A percentile compares a stretch with the other conserved stretches of the same genome.
Evolutionary conservation across 2,329 filamentous ascomycete genomes (phyloP).

Genomic region (Sclerotinia nivalis): DNA sequence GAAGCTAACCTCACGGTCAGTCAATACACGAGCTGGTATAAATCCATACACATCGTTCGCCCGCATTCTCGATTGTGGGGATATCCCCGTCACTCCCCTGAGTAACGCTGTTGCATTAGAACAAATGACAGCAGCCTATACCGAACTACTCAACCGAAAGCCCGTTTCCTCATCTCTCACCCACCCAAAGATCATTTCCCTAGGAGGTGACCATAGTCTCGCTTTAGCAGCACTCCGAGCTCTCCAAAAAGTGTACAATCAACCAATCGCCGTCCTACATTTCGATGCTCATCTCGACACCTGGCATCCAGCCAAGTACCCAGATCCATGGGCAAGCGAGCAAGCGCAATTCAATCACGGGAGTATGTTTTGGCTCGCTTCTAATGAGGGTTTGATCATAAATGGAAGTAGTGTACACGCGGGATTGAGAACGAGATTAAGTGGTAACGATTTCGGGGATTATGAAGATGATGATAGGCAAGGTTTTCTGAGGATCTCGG

Average conservation of each 20-base stretch:
- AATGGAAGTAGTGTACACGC: constrained; percentile 79
- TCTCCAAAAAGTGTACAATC: constrained; percentile 60
- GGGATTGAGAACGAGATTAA: constrained; percentile 75
- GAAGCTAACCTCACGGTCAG: not conserved
- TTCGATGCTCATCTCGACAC: constrained; percentile 59
- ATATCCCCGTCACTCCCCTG: constrained; percentile 83
- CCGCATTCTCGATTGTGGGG: constrained; percentile 81
- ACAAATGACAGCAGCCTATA: constrained; percentile 65
- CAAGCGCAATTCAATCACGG: constrained; percentile 84
- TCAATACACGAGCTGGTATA: constrained; percentile 77
- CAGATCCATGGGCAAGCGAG: constrained; percentile 69
- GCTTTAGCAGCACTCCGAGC: constrained; percentile 69
- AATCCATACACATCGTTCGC: constrained; percentile 85
- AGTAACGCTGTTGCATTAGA: constrained; percentile 79
- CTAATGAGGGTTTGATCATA: constrained; percentile 74
- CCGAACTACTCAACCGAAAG: constrained; percentile 36
- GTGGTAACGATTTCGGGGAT: constrained; percentile 63
- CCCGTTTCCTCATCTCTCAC: constrained; percentile 35
- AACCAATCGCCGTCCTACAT: constrained; percentile 68
- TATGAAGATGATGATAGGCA: constrained; percentile 73
- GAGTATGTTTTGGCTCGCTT: constrained; percentile 88
- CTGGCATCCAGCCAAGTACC: constrained; percentile 62
- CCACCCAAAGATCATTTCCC: constrained; percentile 54
- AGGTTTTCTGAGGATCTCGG: constrained; percentile 77
- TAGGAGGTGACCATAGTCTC: constrained; percentile 74